Evolutionary conservation across 179 eudicot species (phyloP), one percentile per base, ranked within the genome.

Genomic region (Spergularia azorica): DNA sequence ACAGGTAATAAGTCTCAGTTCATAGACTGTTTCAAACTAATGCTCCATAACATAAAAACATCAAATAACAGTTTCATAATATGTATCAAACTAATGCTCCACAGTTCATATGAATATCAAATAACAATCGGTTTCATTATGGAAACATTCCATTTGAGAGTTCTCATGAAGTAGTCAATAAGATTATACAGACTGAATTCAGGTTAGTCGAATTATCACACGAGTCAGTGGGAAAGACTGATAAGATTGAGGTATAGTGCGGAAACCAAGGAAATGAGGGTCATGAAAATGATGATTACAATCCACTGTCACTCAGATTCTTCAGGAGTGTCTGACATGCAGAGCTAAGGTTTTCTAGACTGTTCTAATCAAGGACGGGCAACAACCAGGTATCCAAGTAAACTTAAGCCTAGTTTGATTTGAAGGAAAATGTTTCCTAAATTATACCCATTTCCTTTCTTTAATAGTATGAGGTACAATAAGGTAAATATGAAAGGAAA

Each of bases 1-100:
- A 67, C 58, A 61, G 46, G 55, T 10, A 32, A 62, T 63, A 43
- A 68, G 41, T 62, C 46, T 48, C 43, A 9, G 41, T 62, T 77
- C 21, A 55, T 0, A 41, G 13, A 48, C 11, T 8, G 15, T 43
- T 46, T 60, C 32, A 38, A 50, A 41, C 36, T 38, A 73, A 14
- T 4, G 14, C 1, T 63, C 38, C 38, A 59, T 26, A 26, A 26
- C 32, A 26, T 26, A 26, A 0, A 2, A 26, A 26, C 0, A 26
- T 26, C 2, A 26, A 26, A 26, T 2, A 26, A 26, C 32, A 26
- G 32, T 26, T 26, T 0, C 32, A 26, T 2, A 26, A 2, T 0
- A 26, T 26, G 32, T 26, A 26, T 26, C 32, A 26, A 26, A 26
- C 32, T 0, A 26, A 26, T 26, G 32, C 32, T 26, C 32, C 32